Percentiles rank a stretch among this genome's conserved stretches.
Evolutionary conservation across 352 stramenopile genomes (phyloP).

Genomic region (Pythium rhizo-oryzae): DNA sequence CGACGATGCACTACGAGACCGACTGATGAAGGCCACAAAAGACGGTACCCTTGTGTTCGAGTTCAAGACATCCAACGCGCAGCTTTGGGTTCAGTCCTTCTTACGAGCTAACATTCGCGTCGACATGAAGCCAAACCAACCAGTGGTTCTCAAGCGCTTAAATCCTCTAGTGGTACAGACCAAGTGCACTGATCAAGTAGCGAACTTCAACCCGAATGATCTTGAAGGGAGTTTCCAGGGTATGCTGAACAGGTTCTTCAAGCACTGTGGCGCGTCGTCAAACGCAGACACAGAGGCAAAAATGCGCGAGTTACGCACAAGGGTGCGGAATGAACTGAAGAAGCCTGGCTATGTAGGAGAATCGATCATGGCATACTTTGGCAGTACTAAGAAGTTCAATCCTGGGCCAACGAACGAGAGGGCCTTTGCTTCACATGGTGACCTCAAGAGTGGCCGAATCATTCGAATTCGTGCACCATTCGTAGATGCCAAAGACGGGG

Average conservation of each 20-base stretch:
- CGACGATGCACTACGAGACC: conserved; percentile 32
- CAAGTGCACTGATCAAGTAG: conserved; percentile 64
- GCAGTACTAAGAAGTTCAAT: conserved; percentile 48
- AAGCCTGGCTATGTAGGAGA: conserved; percentile 45
- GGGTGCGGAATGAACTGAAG: conserved; percentile 62
- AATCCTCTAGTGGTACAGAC: conserved; percentile 56
- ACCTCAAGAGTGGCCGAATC: conserved; percentile 56
- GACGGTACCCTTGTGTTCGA: conserved; percentile 48
- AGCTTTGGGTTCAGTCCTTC: conserved; percentile 62
- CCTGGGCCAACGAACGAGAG: conserved; percentile 44
- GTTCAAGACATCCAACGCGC: conserved; percentile 54
- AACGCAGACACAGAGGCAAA: conserved; percentile 48
- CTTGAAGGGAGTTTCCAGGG: conserved; percentile 76
- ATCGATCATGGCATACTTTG: conserved; percentile 67
- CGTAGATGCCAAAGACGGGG: conserved; percentile 45
- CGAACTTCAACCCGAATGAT: conserved; percentile 59
- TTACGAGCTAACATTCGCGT: conserved; percentile 49
- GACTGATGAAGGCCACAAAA: conserved; percentile 39
- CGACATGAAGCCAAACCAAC: conserved; percentile 50
- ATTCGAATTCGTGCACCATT: conserved; percentile 60
- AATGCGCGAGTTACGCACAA: conserved; percentile 39
- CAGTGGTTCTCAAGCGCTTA: conserved; percentile 59
- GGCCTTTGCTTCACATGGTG: conserved; percentile 44
- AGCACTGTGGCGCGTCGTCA: conserved; percentile 42
- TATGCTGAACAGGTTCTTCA: conserved; percentile 65